Conservation (phyloP, 2,329 filamentous ascomycete genomes). For the Exophiala alcalophila region DNA sequence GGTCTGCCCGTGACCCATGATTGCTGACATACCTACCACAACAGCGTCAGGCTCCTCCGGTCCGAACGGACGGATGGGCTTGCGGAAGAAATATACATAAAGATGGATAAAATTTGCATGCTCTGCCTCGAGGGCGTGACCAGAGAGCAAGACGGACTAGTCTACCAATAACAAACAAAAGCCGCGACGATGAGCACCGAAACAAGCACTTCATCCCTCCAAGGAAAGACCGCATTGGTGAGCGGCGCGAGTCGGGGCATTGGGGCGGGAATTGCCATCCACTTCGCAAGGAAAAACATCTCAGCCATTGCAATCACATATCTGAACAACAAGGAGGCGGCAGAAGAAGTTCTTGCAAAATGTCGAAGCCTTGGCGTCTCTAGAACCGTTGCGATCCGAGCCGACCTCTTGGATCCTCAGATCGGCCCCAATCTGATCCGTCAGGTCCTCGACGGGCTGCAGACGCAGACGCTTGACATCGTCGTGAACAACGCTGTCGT, state of each 20-base stretch:
- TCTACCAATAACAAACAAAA: too few species aligned
- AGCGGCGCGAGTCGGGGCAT: slow-evolving; percentile 20
- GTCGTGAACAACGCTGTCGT: slow-evolving; percentile 17
- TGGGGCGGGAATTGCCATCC: slow-evolving; percentile 20
- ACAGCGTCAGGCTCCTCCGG: too few species aligned
- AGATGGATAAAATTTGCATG: too few species aligned
- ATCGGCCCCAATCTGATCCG: slow-evolving; percentile 12
- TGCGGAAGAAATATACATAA: too few species aligned
- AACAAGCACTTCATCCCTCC: slow-evolving; percentile 2
- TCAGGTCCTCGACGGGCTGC: slow-evolving; percentile 4
- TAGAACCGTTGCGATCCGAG: slow-evolving; percentile 13
- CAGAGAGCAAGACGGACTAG: too few species aligned
- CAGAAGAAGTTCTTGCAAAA: slow-evolving; percentile 7
- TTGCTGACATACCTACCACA: too few species aligned
- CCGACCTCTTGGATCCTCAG: slow-evolving; percentile 7
- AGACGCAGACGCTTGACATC: slow-evolving; percentile 12
- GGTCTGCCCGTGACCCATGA: too few species aligned
- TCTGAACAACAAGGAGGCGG: slow-evolving; percentile 9
- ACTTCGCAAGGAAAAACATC: slow-evolving; percentile 13
- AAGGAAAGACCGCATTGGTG: slow-evolving; percentile 5
- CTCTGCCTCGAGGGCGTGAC: too few species aligned
- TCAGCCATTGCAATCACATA: slow-evolving; percentile 14
- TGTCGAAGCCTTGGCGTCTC: slow-evolving; percentile 2
- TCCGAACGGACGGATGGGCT: too few species aligned
- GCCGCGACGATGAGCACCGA: background rate